A percentile compares a stretch with the other conserved stretches of the same genome.
Conservation (phyloP, 768 basidiomycete species). For the Tephrocybe sp. region DNA sequence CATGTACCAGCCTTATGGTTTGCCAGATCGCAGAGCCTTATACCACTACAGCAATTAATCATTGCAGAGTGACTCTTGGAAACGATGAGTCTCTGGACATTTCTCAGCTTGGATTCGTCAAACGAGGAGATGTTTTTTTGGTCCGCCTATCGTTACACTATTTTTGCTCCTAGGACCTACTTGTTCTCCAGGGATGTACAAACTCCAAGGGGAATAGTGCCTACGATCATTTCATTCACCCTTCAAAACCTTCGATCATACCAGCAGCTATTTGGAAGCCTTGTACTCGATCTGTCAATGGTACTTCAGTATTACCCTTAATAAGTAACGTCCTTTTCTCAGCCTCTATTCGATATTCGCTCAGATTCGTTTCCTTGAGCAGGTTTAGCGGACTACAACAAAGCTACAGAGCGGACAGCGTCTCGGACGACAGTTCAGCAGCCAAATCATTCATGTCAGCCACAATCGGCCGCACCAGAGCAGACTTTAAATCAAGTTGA, state of each 20-base stretch:
- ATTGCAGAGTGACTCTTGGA: background rate
- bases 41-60: background rate
- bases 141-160: background rate
- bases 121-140: background rate
- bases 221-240: background rate
- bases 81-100: background rate
- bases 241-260: background rate
- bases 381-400: background rate
- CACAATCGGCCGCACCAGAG: background rate
- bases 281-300: background rate
- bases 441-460: no score
- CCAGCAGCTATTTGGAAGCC: background rate
- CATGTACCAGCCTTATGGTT: background rate
- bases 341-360: background rate
- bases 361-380: background rate
- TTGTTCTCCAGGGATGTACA: background rate
- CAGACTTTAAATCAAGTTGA: background rate
- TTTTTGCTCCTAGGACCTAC: background rate
- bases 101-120: background rate
- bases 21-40: background rate
- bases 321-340: background rate
- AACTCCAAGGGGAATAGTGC: background rate
- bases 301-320: background rate
- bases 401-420: background rate
- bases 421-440: no score